These are phyloP conservation scores for Cyphellophora europaea DNA, from an alignment of 2,329 filamentous ascomycete genomes.

Conservation along the genomic window DNA sequence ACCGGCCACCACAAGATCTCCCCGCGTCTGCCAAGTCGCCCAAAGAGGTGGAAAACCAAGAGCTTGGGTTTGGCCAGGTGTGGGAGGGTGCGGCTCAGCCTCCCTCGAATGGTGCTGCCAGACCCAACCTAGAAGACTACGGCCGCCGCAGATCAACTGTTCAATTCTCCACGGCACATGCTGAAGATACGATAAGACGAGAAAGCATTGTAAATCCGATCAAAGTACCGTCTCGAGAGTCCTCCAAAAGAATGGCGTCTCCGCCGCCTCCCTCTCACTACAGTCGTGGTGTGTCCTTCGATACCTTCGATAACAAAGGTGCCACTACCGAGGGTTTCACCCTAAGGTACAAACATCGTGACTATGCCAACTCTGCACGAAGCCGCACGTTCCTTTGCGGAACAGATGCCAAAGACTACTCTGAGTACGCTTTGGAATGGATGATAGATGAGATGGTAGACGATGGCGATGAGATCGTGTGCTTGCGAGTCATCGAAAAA, in stretches of 20 bases:
- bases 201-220: conserved; percentile 15
- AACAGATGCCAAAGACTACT: conserved; percentile 84
- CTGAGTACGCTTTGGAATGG: conserved; percentile 87
- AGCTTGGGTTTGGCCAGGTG: conserved; percentile 16
- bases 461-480: conserved; percentile 88
- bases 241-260: conserved; percentile 22
- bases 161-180: conserved; percentile 18
- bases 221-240: conserved; percentile 4
- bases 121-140: conserved; percentile 6
- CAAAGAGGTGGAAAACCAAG: conserved; percentile 10
- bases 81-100: conserved; percentile 15
- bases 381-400: conserved; percentile 86
- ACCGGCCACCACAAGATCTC: no score
- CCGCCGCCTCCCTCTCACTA: conserved; percentile 46
- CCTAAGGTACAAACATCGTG: conserved; percentile 74
- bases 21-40: background rate
- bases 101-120: conserved; percentile 1
- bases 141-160: conserved; percentile 17
- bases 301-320: conserved; percentile 60
- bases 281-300: conserved; percentile 61
- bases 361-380: conserved; percentile 69
- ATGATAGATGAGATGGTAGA: conserved; percentile 84
- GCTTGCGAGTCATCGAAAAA: conserved; percentile 78
- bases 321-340: conserved; percentile 68
- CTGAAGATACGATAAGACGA: conserved; percentile 18